Evolutionary conservation across 495 filamentous ascomycete species (phyloP).

Genomic region (Geoglossum glabrum): DNA sequence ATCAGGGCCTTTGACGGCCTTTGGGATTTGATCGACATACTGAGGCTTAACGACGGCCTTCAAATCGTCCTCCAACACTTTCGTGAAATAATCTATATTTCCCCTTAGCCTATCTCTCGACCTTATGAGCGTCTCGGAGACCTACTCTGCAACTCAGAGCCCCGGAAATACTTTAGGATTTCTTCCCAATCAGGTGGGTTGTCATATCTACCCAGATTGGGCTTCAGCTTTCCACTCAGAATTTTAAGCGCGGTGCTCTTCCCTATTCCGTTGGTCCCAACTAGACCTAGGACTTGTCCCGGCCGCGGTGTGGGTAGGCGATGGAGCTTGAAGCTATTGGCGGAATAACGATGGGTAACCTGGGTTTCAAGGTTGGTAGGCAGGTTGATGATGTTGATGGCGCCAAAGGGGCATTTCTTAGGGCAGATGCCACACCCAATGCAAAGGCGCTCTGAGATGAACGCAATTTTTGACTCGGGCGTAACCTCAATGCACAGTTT

Average conservation of each 20-base stretch:
- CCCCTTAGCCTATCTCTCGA: neutral
- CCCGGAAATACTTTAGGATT: slow-evolving; percentile 92
- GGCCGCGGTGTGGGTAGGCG: slow-evolving; percentile 86
- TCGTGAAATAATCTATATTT: slow-evolving; percentile 80
- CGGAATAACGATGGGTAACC: slow-evolving; percentile 94
- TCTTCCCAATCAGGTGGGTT: slow-evolving; percentile 98
- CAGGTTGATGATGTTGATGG: slow-evolving; percentile 98
- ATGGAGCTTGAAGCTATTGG: slow-evolving; percentile 99
- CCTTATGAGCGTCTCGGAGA: neutral
- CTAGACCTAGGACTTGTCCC: slow-evolving; percentile 89
- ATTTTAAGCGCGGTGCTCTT: slow-evolving; percentile 98
- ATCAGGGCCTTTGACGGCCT: slow-evolving; percentile 61
- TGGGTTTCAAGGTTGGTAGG: slow-evolving; percentile 95
- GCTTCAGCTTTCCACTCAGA: slow-evolving; percentile 92
- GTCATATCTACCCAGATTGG: slow-evolving; percentile 83
- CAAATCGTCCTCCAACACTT: slow-evolving; percentile 84
- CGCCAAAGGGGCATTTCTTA: slow-evolving; percentile 97
- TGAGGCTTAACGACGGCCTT: slow-evolving; percentile 98
- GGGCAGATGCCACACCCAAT: slow-evolving; percentile 99
- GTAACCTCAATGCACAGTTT: slow-evolving; percentile 94
- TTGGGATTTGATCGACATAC: slow-evolving; percentile 95
- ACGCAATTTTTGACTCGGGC: slow-evolving; percentile 80
- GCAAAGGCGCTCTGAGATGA: slow-evolving; percentile 87
- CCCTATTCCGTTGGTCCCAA: slow-evolving; percentile 98
- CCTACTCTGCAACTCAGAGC: slow-evolving; percentile 89